Base-by-base conservation (phyloP, 2,329 filamentous ascomycete genomes). In the Neonectria faginata region DNA sequence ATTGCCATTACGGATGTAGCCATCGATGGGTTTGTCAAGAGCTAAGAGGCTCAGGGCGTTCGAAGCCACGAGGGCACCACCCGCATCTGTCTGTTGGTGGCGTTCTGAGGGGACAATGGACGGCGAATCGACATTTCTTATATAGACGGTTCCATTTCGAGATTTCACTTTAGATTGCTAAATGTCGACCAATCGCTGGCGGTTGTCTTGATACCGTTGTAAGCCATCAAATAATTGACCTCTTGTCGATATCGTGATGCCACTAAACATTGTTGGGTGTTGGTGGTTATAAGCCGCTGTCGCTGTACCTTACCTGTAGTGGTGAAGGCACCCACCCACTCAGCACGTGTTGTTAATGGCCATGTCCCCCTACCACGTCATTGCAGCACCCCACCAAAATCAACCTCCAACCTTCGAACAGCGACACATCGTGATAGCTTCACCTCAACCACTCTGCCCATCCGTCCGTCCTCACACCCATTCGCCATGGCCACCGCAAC, bases 341-440 rank as follows among this genome's bases (percentile, higher is more conserved):
- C 11, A 27, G 51, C 51, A 62, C 45, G 54, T 57, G 41, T 47
- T 33, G n/a, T 11, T n/a, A 44, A 29, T 14, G 27, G 22, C 20
- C 25, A 33, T 9, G 10, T 52, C 33, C 60, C 60, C 60, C 60
- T 57, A 53, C 57, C 47, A 52, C 60, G 60, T 62, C 60, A 62
- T 62, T 27, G 14, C 18, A 10, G 47, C 39, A 57, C 60, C 52
- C 53, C 64, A 31, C 60, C 58, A 53, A 55, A 55, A 27, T 41
- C 42, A 55, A 55, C 53, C 58, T 62, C 53, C 60, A 62, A 31
- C 33, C 10, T 45, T 44, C 29, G 51, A 39, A 31, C 39, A 12
- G 16, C 36, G 22, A 48, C 7, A 20, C 45, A 31, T 45, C 41
- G 39, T 31, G 57, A 64, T 57, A 64, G 52, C 52, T 53, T 64